Conservation (phyloP, 2,329 filamentous ascomycete species). For the Sporothrix inflata region DNA sequence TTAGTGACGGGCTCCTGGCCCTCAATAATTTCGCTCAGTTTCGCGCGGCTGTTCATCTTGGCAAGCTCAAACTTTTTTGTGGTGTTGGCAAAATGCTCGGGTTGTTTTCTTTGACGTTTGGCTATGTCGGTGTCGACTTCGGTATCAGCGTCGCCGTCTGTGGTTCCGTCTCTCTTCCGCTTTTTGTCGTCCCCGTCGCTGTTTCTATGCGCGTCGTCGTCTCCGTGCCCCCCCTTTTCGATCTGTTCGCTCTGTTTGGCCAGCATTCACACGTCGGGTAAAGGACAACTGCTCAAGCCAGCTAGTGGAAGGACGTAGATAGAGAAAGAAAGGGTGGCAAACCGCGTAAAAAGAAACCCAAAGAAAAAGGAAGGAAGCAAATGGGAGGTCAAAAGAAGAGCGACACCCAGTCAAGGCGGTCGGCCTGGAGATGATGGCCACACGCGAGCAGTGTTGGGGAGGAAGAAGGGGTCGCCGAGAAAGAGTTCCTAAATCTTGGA, state of each 20-base stretch:
- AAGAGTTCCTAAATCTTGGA: conserved; percentile 38
- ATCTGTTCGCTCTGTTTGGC: conserved; percentile 1
- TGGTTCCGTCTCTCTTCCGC: conserved; percentile 23
- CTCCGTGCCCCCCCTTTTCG: conserved; percentile 28
- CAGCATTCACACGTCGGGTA: conserved; percentile 28
- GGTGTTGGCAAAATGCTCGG: background rate
- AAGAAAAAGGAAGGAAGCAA: background rate
- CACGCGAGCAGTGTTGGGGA: conserved; percentile 2
- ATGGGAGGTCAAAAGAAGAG: background rate
- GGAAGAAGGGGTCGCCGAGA: conserved; percentile 33
- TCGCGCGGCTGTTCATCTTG: conserved; percentile 33
- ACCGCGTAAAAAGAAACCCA: background rate
- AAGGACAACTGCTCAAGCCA: background rate
- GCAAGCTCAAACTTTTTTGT: conserved; percentile 27
- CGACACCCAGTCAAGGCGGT: conserved; percentile 30
- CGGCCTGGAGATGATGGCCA: conserved; percentile 26
- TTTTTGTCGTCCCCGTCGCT: conserved; percentile 29
- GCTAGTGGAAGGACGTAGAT: background rate
- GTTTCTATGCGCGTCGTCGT: conserved; percentile 23
- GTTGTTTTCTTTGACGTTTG: background rate
- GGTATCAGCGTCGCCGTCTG: background rate
- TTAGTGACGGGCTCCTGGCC: conserved; percentile 41
- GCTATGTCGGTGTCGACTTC: background rate
- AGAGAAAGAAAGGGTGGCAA: background rate
- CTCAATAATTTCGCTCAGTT: conserved; percentile 35